phyloP scores from a whole-genome alignment of 2,329 filamentous ascomycete species.

The Calycina herbarum region DNA sequence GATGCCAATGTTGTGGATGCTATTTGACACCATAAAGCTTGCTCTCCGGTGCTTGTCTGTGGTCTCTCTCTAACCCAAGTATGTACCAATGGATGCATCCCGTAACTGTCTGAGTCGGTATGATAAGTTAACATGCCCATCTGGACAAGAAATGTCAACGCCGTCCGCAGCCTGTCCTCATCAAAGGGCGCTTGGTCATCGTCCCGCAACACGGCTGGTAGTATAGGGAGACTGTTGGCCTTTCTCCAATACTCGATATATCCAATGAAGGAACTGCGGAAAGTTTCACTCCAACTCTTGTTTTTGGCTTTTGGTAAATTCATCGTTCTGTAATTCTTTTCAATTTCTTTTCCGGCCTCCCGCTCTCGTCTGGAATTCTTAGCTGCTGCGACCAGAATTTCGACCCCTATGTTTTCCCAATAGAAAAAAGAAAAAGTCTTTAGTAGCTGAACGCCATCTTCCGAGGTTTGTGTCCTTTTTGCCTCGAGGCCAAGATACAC shows the following conservation, averaged over 20 bases:
- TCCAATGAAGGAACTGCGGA: background rate
- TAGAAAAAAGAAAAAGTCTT: slow-evolving; percentile 39
- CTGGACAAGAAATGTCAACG: background rate
- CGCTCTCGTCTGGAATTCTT: slow-evolving; percentile 18
- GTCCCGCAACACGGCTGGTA: background rate
- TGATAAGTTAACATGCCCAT: background rate
- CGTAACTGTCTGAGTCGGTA: slow-evolving; percentile 4
- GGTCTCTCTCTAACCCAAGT: slow-evolving; percentile 8
- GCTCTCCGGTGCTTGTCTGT: background rate
- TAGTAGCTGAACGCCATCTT: slow-evolving; percentile 38
- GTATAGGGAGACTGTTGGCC: background rate
- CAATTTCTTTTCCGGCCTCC: background rate
- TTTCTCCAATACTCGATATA: background rate
- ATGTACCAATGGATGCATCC: slow-evolving; percentile 10
- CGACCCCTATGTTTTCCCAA: slow-evolving; percentile 33
- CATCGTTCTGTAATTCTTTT: background rate
- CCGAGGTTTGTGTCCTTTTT: background rate
- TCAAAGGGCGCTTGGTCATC: too few species aligned
- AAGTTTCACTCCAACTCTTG: background rate
- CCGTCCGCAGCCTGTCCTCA: background rate
- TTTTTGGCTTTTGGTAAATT: background rate
- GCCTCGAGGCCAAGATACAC: slow-evolving; percentile 30
- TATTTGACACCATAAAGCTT: slow-evolving; percentile 12
- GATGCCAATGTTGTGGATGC: slow-evolving; percentile 24
- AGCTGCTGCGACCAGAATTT: slow-evolving; percentile 27